These are phyloP conservation scores for Lunularia cruciata DNA, from an alignment of 225 moss, liverwort and hornwort genomes.

Conservation along the genomic window DNA sequence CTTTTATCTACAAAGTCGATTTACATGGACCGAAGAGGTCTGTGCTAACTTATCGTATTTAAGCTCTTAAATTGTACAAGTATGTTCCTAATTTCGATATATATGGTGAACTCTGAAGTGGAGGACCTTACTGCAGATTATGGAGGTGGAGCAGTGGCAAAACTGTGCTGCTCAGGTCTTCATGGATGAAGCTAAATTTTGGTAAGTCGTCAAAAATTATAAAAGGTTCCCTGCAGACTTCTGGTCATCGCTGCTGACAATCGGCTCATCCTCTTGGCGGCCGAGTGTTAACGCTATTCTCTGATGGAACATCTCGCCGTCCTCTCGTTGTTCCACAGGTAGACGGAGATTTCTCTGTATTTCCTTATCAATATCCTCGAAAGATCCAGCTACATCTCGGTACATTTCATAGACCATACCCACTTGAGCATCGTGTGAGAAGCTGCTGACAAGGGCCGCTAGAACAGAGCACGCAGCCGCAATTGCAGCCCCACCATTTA, in stretches of 20 bases:
- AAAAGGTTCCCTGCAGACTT: slow-evolving; percentile 46
- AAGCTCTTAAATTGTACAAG: too few relatives aligned
- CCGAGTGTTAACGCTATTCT: slow-evolving; percentile 66
- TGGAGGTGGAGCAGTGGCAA: too few relatives aligned
- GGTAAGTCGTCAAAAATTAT: slow-evolving; percentile 9
- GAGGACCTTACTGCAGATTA: too few relatives aligned
- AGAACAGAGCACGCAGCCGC: slow-evolving; percentile 48
- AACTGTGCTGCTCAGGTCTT: too few relatives aligned
- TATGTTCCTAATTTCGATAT: too few relatives aligned
- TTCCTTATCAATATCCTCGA: slow-evolving; percentile 47
- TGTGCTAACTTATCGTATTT: too few relatives aligned
- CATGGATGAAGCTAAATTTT: too few relatives aligned
- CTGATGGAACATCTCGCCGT: slow-evolving; percentile 58
- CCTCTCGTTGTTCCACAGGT: slow-evolving; percentile 50
- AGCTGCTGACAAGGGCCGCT: slow-evolving; percentile 49
- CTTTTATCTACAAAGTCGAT: too few relatives aligned
- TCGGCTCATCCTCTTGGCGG: slow-evolving; percentile 41
- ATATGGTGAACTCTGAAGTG: too few relatives aligned
- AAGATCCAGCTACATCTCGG: slow-evolving; percentile 51
- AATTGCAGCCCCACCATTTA: slow-evolving; percentile 26
- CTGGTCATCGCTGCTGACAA: slow-evolving; percentile 48
- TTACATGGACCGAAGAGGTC: too few relatives aligned
- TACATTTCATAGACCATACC: slow-evolving; percentile 65
- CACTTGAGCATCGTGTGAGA: slow-evolving; percentile 56
- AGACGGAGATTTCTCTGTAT: slow-evolving; percentile 51